Conservation (phyloP, 345 rosid genomes). For the Hypericum perforatum region DNA sequence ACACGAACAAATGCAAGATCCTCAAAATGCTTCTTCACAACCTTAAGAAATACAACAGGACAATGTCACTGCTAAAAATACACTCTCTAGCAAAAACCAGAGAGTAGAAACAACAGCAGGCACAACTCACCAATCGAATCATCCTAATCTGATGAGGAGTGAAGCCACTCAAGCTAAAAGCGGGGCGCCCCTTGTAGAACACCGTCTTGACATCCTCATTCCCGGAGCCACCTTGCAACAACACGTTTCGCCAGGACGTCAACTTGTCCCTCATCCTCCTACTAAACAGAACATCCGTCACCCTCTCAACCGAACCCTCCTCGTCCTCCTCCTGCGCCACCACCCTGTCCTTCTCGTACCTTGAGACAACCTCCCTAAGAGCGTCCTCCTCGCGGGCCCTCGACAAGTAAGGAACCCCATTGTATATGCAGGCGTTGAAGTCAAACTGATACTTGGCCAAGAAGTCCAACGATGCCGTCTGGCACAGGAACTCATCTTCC, state of each 20-base stretch:
- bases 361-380: slow-evolving; percentile 24
- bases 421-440: slow-evolving; percentile 69
- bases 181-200: slow-evolving; percentile 65
- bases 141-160: slow-evolving; percentile 73
- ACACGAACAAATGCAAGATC: slow-evolving; percentile 49
- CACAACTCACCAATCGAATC: slow-evolving; percentile 48
- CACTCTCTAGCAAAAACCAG: neutral
- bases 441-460: slow-evolving; percentile 84
- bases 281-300: slow-evolving; percentile 57
- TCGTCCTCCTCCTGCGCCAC: too few species aligned
- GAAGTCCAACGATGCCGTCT: slow-evolving; percentile 76
- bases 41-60: slow-evolving; percentile 23
- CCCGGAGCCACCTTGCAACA: slow-evolving; percentile 30
- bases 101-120: neutral
- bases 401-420: slow-evolving; percentile 94
- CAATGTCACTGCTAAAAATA: neutral
- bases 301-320: slow-evolving; percentile 12
- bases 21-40: slow-evolving; percentile 54
- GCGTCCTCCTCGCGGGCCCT: slow-evolving; percentile 64
- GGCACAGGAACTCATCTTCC: slow-evolving; percentile 82
- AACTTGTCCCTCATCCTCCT: slow-evolving; percentile 70
- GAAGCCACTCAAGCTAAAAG: slow-evolving; percentile 55
- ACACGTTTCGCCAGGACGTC: slow-evolving; percentile 50
- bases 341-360: slow-evolving; percentile 15
- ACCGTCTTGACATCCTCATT: slow-evolving; percentile 39